These are phyloP conservation scores for Teunomyces kruisii DNA, from an alignment of 805 yeast species.

Conservation along the genomic window DNA sequence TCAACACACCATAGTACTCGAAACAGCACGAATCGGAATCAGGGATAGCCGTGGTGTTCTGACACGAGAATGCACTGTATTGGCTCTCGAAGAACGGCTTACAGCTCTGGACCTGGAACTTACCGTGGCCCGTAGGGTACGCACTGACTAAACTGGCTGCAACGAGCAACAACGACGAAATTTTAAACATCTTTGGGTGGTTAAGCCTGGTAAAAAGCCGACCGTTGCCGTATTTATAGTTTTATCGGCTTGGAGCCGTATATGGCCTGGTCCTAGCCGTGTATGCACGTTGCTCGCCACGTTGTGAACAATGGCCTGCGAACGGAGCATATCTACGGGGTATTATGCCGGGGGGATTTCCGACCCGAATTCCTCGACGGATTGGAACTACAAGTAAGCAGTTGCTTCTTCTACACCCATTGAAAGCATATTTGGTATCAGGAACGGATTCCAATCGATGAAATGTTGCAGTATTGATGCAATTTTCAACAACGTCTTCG, in stretches of 20 bases:
- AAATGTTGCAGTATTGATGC: too few relatives aligned
- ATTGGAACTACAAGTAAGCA: too few relatives aligned
- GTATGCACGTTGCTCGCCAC: neutral
- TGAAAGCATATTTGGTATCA: too few relatives aligned
- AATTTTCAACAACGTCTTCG: too few relatives aligned
- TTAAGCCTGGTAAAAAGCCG: neutral
- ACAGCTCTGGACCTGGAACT: slow-evolving; percentile 16
- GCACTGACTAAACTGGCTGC: slow-evolving; percentile 5
- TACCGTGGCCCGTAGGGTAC: slow-evolving; percentile 2
- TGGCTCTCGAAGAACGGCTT: slow-evolving; percentile 13
- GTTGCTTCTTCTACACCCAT: too few relatives aligned
- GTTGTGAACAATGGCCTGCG: neutral
- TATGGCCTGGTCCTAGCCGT: neutral
- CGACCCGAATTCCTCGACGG: too few relatives aligned
- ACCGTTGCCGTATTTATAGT: neutral
- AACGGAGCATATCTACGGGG: too few relatives aligned
- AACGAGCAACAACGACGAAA: slow-evolving; percentile 1
- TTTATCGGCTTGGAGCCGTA: neutral
- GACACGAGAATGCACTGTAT: slow-evolving; percentile 15
- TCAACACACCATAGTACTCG: slow-evolving; percentile 38
- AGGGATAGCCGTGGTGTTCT: slow-evolving; percentile 23
- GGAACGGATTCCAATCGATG: too few relatives aligned
- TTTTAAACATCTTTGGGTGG: neutral
- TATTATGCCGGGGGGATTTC: too few relatives aligned
- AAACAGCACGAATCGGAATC: slow-evolving; percentile 50